Evolutionary conservation across 1,284 basidiomycete genomes (phyloP).

Genomic region (Cutaneotrichosporon mucoides): DNA sequence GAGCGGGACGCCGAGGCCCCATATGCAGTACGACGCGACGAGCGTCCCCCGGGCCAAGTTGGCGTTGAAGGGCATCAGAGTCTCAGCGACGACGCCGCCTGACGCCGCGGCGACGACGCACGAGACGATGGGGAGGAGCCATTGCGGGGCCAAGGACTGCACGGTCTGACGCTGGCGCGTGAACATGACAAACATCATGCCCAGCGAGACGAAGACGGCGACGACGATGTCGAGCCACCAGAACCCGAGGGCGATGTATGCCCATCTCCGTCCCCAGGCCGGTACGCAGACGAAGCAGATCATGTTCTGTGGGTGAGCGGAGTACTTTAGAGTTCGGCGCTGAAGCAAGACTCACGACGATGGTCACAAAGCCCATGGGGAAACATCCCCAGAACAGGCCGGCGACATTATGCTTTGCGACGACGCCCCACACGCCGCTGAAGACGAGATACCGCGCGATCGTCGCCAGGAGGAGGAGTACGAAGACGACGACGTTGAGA

Average conservation of each 20-base stretch:
- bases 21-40: constrained; percentile 51
- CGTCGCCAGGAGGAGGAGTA: constrained; percentile 55
- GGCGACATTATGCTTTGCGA: constrained; percentile 60
- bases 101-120: constrained; percentile 64
- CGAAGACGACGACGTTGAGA: constrained; percentile 62
- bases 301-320: constrained; percentile 42
- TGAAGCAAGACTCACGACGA: constrained; percentile 50
- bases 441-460: constrained; percentile 57
- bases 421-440: constrained; percentile 57
- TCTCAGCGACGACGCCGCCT: constrained; percentile 59
- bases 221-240: constrained; percentile 70
- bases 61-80: constrained; percentile 53
- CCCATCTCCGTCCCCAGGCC: constrained; percentile 55
- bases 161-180: constrained; percentile 60
- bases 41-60: constrained; percentile 58
- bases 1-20: constrained; percentile 51
- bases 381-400: constrained; percentile 66
- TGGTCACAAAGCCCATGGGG: constrained; percentile 66
- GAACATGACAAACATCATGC: constrained; percentile 63
- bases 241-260: constrained; percentile 62
- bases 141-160: constrained; percentile 58
- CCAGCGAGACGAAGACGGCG: constrained; percentile 60
- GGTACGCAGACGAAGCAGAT: constrained; percentile 50
- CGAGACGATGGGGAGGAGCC: constrained; percentile 69
- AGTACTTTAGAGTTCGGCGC: background rate